Evolutionary conservation across 306 rosid genomes (phyloP), one percentile per base, ranked within the genome.

Genomic region (Vigna hirtella): DNA sequence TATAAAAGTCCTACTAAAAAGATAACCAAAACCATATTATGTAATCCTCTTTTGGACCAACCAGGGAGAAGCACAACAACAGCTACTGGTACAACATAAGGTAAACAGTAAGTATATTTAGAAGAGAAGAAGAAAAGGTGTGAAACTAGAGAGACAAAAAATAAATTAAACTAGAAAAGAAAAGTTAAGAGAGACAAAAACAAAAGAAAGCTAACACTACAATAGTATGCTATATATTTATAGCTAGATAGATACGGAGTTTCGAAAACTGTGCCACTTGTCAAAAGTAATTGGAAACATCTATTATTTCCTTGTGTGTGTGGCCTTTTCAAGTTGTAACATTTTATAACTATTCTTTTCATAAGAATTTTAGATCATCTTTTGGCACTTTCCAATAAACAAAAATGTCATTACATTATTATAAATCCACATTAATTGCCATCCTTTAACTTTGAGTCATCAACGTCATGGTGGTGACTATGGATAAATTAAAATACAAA

Each of bases 21-120:
- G 24, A 59, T 50, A 79, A 70, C 43, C 65, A 59, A 70, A 78
- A 59, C 68, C 68, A 67, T 10, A 4, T 32, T 50, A 50, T 50
- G 12, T 42, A 53, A 77, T 79, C 89, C 83, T 49, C 77, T 78
- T 84, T 63, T 74, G 87, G 91, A 72, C 91, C 82, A 88, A 83
- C 90, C 87, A 80, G 76, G 52, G 66, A 74, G 81, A 59, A 84
- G 43, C 62, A 77, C 34, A 80, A 81, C 49, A 72, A 64, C 79
- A 73, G 72, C 81, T 81, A 79, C 83, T 68, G 85, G 59, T 73
- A 66, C 69, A 24, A 4, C 24, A 61, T 70, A 8, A 42, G 70
- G 24, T 43, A 42, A 72, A 80, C 68, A 43, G 58, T 52, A 62
- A 61, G 36, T 32, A 12, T 2, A 24, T 4, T 32, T 26, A 59